These are phyloP conservation scores for Imleria badia DNA, from an alignment of 768 basidiomycete species.

Conservation along the genomic window DNA sequence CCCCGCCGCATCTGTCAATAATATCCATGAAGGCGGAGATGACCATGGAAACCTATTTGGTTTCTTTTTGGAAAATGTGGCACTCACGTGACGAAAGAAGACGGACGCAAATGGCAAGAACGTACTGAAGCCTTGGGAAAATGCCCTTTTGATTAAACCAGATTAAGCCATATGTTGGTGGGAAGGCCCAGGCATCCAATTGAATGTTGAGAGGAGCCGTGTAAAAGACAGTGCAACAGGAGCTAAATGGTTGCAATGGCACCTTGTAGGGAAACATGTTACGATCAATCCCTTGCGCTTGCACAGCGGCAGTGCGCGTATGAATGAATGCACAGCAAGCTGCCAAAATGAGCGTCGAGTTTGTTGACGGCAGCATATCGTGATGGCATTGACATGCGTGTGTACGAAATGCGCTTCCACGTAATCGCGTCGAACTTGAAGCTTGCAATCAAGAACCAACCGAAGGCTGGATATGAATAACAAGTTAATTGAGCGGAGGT, in stretches of 20 bases:
- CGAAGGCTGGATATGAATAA: slow-evolving; percentile 16
- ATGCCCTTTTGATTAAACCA: background rate
- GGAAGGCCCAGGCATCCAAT: slow-evolving; percentile 34
- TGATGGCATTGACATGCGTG: slow-evolving; percentile 25
- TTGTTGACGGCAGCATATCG: slow-evolving; percentile 6
- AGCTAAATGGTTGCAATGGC: slow-evolving; percentile 63
- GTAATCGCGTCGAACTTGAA: slow-evolving; percentile 31
- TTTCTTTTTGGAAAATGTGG: slow-evolving; percentile 11
- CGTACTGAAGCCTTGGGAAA: slow-evolving; percentile 17
- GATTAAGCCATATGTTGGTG: slow-evolving; percentile 7
- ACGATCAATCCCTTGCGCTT: slow-evolving; percentile 41
- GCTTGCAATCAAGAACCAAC: slow-evolving; percentile 31
- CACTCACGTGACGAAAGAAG: slow-evolving; percentile 62
- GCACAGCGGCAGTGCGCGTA: slow-evolving; percentile 14
- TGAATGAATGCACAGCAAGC: slow-evolving; percentile 18
- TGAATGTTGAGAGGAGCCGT: slow-evolving; percentile 55
- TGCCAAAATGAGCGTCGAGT: slow-evolving; percentile 2
- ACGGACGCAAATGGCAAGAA: slow-evolving; percentile 42
- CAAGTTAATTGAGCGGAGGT: slow-evolving; percentile 16
- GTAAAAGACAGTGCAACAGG: slow-evolving; percentile 56
- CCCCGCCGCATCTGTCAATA: slow-evolving; percentile 6
- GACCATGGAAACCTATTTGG: slow-evolving; percentile 17
- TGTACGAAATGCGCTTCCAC: slow-evolving; percentile 33
- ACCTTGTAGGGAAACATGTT: slow-evolving; percentile 50
- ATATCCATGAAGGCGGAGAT: slow-evolving; percentile 24